Conservation (phyloP, 2,329 filamentous ascomycete genomes). For the Sclerotinia trifoliorum region DNA sequence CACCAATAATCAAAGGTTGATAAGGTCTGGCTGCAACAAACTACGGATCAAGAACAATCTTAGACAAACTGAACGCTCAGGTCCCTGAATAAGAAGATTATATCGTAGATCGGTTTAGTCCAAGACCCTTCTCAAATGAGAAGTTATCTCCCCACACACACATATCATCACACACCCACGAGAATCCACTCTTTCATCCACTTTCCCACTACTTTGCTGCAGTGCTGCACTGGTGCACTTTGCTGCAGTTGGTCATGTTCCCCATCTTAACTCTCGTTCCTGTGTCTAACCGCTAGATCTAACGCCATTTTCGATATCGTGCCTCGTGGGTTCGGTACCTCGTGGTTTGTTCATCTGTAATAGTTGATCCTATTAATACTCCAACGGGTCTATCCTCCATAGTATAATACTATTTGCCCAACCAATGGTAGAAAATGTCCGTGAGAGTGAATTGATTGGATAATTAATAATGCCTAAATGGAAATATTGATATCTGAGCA, state of each 20-base stretch:
- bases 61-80: slow-evolving; percentile 1
- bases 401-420: neutral
- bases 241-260: slow-evolving; percentile 11
- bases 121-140: neutral
- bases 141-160: slow-evolving; percentile 11
- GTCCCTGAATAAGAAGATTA: slow-evolving; percentile 8
- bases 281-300: slow-evolving; percentile 16
- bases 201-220: neutral
- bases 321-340: neutral
- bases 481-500: slow-evolving; percentile 10
- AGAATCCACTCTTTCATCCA: neutral
- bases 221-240: neutral
- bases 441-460: neutral
- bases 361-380: slow-evolving; percentile 3
- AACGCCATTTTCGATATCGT: slow-evolving; percentile 10
- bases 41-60: neutral
- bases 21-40: neutral
- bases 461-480: neutral
- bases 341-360: slow-evolving; percentile 8
- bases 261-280: slow-evolving; percentile 9
- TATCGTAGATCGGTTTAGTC: slow-evolving; percentile 1
- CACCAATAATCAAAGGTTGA: neutral
- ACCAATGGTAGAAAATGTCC: neutral
- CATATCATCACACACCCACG: slow-evolving; percentile 12
- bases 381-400: too few species aligned